Evolutionary conservation across 345 rosid genomes (phyloP).

Genomic region (Brassica napus): DNA sequence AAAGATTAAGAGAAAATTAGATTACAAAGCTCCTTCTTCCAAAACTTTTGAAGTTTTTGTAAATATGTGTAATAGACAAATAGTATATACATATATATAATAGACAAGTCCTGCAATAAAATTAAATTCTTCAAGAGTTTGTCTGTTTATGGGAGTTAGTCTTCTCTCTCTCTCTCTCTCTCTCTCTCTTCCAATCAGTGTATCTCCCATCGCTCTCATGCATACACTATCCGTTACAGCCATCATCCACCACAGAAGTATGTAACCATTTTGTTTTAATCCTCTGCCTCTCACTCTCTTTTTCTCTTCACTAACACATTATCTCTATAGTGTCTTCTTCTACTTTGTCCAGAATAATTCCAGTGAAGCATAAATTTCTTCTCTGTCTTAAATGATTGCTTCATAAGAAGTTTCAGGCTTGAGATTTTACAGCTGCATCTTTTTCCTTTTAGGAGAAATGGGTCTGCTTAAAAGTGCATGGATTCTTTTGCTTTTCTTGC

Average conservation of each 20-base stretch:
- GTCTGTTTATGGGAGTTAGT: constrained; percentile 35
- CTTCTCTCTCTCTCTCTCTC: constrained; percentile 32
- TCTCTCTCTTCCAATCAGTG: constrained; percentile 21
- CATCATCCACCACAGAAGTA: constrained; percentile 37
- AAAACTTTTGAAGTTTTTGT: not conserved
- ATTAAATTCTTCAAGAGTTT: constrained; percentile 35
- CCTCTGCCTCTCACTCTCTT: constrained; percentile 31
- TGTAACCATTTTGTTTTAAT: constrained; percentile 31
- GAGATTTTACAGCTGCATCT: constrained; percentile 6
- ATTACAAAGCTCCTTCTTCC: not conserved
- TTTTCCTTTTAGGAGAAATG: constrained; percentile 38
- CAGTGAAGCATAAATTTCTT: not conserved
- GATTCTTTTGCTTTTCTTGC: constrained; percentile 45
- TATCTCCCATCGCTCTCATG: constrained; percentile 42
- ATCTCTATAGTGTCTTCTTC: constrained; percentile 40
- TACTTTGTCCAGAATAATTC: constrained; percentile 27
- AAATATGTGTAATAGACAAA: not conserved
- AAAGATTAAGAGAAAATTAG: not conserved
- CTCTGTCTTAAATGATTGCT: constrained; percentile 15
- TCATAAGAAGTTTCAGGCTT: constrained; percentile 15
- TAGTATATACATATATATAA: not conserved
- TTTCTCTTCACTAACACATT: constrained; percentile 21
- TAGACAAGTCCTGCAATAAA: constrained; percentile 29
- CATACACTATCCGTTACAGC: constrained; percentile 38
- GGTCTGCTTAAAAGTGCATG: constrained; percentile 44